Percentiles rank a stretch among this genome's conserved stretches.
Conservation (phyloP, 768 basidiomycete genomes). For the Dentipellis sp. region DNA sequence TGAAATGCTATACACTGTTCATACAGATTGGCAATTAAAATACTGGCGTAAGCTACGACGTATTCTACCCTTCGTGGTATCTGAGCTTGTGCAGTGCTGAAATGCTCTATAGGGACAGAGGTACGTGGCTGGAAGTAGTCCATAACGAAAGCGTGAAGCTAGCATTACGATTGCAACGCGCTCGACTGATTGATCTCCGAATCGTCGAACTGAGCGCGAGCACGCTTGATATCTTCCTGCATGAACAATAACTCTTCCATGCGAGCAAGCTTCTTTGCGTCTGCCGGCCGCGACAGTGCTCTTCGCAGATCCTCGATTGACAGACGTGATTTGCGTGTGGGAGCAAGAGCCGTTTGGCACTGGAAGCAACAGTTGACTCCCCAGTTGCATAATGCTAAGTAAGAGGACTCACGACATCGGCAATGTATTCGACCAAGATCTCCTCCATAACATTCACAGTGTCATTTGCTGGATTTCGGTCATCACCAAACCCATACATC, state of each 20-base stretch:
- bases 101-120: too few relatives aligned
- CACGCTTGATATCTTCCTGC: constrained; percentile 91
- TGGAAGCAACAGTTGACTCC: constrained; percentile 19
- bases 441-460: constrained; percentile 91
- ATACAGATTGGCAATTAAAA: not conserved
- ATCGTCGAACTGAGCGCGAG: constrained; percentile 68
- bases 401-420: constrained; percentile 61
- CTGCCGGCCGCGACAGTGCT: constrained; percentile 74
- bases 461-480: constrained; percentile 79
- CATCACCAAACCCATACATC: constrained; percentile 94
- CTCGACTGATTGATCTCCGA: constrained; percentile 37
- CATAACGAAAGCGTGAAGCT: not conserved
- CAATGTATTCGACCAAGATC: constrained; percentile 83
- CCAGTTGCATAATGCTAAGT: constrained; percentile 4
- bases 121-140: not conserved
- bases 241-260: constrained; percentile 90
- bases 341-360: constrained; percentile 69
- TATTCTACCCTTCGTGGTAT: too few relatives aligned
- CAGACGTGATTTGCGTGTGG: constrained; percentile 62
- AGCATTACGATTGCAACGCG: constrained; percentile 30
- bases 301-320: constrained; percentile 82
- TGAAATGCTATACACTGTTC: constrained; percentile 19
- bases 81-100: too few relatives aligned
- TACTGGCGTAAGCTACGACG: too few relatives aligned
- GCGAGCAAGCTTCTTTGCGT: constrained; percentile 84